Base-by-base conservation (phyloP, 768 basidiomycete species). In the Phlebiopsis flavidoalba region DNA sequence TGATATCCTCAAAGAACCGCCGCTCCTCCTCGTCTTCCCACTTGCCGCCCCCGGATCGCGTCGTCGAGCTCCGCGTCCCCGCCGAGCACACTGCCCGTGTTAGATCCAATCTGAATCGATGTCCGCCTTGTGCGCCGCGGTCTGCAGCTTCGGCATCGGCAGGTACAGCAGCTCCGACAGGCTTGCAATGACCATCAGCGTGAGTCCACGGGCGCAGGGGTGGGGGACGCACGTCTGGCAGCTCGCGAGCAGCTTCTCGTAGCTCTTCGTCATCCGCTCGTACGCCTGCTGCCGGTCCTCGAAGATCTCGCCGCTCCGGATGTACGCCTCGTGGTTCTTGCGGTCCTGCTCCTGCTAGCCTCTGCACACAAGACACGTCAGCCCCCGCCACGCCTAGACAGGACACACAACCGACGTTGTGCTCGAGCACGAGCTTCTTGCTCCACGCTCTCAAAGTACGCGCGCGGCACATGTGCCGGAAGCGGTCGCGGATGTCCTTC, bases 11-110 rank as follows among this genome's bases (percentile, higher is more conserved):
- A 66, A 89, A 98, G 74, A 96, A 98, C 60, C 87, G 79, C 22
- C 90, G 80, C 71, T 98, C 96, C 75, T 99, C 96, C 65, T 98
- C 97, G 66, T 98, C 97, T 72, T 93, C 93, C 97, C 97, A 99
- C 72, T 98, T 95, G 3, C 94, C 90, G 6, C 89, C 88, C n/a
- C 2, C 80, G 75, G 4, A 72, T 72, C 0, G 79, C 76, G 11
- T 86, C 85, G 22, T 82, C 85, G 78, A 76, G 11, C 60, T 76
- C 73, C 53, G 67, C 72, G 57, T 83, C 68, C 21, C 53, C 64
- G 2, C 66, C 67, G 4, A 68, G 60, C 0, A 57, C 6, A 26
- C 61, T 65, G 70, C 74, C 74, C 4, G 67, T 60, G 61, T 70
- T 76, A n/a, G 75, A 70, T 19, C 88, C 90, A 33, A 94, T 90